Conservation (phyloP, 768 basidiomycete genomes). For the Daedalea quercina region DNA sequence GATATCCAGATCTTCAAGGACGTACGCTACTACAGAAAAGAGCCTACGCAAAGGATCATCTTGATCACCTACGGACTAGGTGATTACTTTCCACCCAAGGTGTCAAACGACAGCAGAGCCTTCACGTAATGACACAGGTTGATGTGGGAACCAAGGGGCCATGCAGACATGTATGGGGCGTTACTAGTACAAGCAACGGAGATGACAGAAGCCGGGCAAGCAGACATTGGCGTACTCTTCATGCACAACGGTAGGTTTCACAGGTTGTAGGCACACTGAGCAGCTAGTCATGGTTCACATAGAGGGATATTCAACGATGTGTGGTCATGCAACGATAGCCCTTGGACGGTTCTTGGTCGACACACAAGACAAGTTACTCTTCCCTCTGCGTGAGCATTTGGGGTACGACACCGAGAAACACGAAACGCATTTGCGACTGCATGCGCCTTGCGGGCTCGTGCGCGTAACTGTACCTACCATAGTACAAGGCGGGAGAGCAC, state of each 20-base stretch:
- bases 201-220: constrained; percentile 23
- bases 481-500: constrained; percentile 3
- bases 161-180: constrained; percentile 35
- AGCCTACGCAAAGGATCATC: constrained; percentile 22
- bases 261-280: neutral
- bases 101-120: neutral
- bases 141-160: constrained; percentile 34
- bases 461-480: constrained; percentile 24
- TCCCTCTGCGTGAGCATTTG: constrained; percentile 24
- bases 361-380: constrained; percentile 26
- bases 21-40: constrained; percentile 30
- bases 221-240: constrained; percentile 36
- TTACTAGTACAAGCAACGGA: constrained; percentile 32
- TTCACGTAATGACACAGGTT: constrained; percentile 14
- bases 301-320: constrained; percentile 39
- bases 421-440: constrained; percentile 23
- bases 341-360: constrained; percentile 35
- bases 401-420: constrained; percentile 14
- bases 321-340: constrained; percentile 35
- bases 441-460: constrained; percentile 34
- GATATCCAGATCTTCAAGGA: constrained; percentile 28
- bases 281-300: neutral
- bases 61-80: constrained; percentile 22
- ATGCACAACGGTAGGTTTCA: constrained; percentile 32
- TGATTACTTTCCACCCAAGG: neutral